phyloP scores from a whole-genome alignment of 2,329 filamentous ascomycete genomes.

The Cladophialophora chaetospira region DNA sequence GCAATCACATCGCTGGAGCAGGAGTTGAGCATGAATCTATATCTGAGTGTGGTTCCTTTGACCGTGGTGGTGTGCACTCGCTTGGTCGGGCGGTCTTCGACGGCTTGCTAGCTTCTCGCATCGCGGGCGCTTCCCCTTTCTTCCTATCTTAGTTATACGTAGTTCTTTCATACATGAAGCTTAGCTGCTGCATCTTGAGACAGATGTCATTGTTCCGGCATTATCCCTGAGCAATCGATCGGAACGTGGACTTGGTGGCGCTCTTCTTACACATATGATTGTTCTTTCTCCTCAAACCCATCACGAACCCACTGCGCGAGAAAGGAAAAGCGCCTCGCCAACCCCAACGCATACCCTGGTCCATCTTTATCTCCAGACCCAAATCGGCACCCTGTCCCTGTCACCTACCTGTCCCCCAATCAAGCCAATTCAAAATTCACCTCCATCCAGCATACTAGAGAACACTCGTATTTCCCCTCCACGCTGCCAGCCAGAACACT shows the following conservation, averaged over 20 bases:
- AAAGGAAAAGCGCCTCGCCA: neutral
- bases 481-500: neutral
- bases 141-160: too few species aligned
- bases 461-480: neutral
- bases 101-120: too few species aligned
- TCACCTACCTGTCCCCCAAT: neutral
- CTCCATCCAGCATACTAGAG: neutral
- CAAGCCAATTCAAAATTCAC: neutral
- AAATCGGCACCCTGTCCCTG: constrained; percentile 1
- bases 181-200: too few species aligned
- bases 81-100: too few species aligned
- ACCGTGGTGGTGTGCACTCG: too few species aligned
- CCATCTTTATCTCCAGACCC: constrained; percentile 7
- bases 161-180: too few species aligned
- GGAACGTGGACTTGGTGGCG: neutral
- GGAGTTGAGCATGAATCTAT: too few species aligned
- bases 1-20: too few species aligned
- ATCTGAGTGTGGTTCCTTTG: too few species aligned
- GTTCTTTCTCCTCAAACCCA: neutral
- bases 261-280: too few species aligned
- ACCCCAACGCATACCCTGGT: constrained; percentile 6
- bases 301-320: neutral
- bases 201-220: too few species aligned
- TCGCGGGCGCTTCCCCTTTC: too few species aligned
- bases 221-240: neutral